Evolutionary conservation across 1,284 basidiomycete species (phyloP), one percentile per base, ranked within the genome.

Genomic region (Porogramme epimiltina): DNA sequence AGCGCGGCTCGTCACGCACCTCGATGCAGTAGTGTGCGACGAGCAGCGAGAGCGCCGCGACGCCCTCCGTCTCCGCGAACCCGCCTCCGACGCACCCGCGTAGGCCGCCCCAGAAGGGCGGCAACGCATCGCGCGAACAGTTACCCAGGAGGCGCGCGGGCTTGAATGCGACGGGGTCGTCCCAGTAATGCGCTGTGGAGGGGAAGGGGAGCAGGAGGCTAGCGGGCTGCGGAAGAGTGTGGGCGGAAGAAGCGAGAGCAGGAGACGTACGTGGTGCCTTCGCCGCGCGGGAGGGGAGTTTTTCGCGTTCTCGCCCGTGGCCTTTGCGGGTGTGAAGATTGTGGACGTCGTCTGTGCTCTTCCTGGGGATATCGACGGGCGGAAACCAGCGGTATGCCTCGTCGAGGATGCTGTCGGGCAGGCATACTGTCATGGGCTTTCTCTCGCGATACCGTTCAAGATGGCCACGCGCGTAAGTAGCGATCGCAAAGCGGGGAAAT

Each of bases 351-450:
- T 81, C 75, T 0, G 70, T 70, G 41, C 73, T 73, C 18, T 63
- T 50, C 64, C 86, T 87, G 37, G 58, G 50, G 22, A 51, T 47
- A 28, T 23, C 34, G 40, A n/a, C n/a, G n/a, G 81, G 74, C 40
- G 84, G 80, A 61, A 79, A 84, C 58, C 85, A 66, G 18, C 85
- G 74, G 11, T 87, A 67, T 0, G 82, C 78, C 66, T 88, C 85
- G 62, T 84, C 74, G 51, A 83, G 70, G 1, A 81, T 78, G 10
- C 81, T 84, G 49, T n/a, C 56, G 58, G 25, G 56, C 59, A 13
- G 15, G 4, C 10, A 24, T 5, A 16, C 5, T 1, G 39, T 31
- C 38, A 39, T 10, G 22, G n/a, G n/a, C n/a, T 18, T 20, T 34
- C 8, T 13, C 6, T 22, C 11, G 13, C 28, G 34, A 11, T n/a